phyloP scores from a whole-genome alignment of 2,329 filamentous ascomycete species.

The Curvularia lunata region DNA sequence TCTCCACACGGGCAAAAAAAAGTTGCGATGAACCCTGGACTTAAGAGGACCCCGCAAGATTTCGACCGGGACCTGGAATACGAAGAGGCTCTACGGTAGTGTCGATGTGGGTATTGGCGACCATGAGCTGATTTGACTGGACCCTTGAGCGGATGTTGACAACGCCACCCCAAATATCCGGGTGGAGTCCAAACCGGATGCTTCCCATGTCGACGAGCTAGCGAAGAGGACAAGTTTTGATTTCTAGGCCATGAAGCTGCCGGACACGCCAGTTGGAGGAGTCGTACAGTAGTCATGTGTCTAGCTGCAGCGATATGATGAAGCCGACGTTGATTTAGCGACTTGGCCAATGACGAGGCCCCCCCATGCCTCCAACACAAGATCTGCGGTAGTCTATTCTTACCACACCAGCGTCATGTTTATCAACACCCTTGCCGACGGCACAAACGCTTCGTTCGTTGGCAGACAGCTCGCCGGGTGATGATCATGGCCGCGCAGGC shows the following conservation, averaged over 20 bases:
- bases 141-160: constrained; percentile 18
- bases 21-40: constrained; percentile 2
- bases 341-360: neutral
- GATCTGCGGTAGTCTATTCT: constrained; percentile 14
- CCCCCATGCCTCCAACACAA: neutral
- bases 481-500: constrained; percentile 22
- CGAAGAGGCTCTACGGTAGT: constrained; percentile 14
- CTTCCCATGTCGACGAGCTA: constrained; percentile 23
- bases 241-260: constrained; percentile 20
- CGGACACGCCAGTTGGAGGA: constrained; percentile 14
- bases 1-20: constrained; percentile 1
- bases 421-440: constrained; percentile 14
- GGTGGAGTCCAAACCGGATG: constrained; percentile 20
- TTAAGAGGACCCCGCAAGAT: constrained; percentile 6
- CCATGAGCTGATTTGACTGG: constrained; percentile 13
- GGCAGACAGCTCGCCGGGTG: constrained; percentile 6
- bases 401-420: constrained; percentile 9
- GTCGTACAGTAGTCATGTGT: neutral
- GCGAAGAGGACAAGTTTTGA: constrained; percentile 15
- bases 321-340: neutral
- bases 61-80: constrained; percentile 1
- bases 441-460: constrained; percentile 9
- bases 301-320: neutral
- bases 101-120: constrained; percentile 5
- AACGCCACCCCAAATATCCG: constrained; percentile 25